Evolutionary conservation across 1,139 yeast species (phyloP).

Genomic region (Blastobotrys raffinosifermentans): DNA sequence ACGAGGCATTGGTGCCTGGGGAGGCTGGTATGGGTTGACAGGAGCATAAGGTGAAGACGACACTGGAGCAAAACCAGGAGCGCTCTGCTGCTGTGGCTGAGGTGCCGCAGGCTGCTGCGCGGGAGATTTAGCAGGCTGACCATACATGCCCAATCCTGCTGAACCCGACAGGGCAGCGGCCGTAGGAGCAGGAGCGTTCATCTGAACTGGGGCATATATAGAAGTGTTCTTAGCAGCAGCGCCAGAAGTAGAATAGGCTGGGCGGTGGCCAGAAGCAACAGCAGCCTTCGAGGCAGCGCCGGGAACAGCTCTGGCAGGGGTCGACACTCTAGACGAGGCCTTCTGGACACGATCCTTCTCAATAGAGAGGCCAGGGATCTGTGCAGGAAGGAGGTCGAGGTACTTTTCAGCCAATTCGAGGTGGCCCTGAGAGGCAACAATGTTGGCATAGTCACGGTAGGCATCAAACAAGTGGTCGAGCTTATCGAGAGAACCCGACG

Average conservation of each 20-base stretch:
- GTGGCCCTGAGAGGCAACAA: constrained; percentile 78
- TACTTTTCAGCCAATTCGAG: constrained; percentile 74
- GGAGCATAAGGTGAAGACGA: no score
- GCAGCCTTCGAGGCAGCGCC: constrained; percentile 8
- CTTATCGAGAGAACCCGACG: constrained; percentile 32
- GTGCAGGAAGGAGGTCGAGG: constrained; percentile 64
- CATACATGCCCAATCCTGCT: no score
- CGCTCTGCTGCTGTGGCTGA: no score
- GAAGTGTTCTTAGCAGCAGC: constrained; percentile 9
- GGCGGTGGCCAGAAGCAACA: constrained; percentile 13
- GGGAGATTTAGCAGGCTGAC: no score
- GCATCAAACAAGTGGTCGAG: constrained; percentile 51
- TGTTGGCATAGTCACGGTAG: constrained; percentile 70
- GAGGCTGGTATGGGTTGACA: constrained; percentile 11
- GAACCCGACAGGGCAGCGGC: no score
- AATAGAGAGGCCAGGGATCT: constrained; percentile 48
- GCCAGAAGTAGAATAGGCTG: constrained; percentile 10
- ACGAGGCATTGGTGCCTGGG: constrained; percentile 10
- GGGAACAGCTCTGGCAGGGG: constrained; percentile 4
- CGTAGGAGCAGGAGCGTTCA: neutral
- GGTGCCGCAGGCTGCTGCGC: constrained; percentile 1
- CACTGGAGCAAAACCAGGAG: no score
- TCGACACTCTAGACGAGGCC: constrained; percentile 37
- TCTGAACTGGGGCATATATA: constrained; percentile 13
- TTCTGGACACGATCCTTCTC: constrained; percentile 76